Conservation (phyloP, 805 yeast genomes). For the Candida andamanensis region DNA sequence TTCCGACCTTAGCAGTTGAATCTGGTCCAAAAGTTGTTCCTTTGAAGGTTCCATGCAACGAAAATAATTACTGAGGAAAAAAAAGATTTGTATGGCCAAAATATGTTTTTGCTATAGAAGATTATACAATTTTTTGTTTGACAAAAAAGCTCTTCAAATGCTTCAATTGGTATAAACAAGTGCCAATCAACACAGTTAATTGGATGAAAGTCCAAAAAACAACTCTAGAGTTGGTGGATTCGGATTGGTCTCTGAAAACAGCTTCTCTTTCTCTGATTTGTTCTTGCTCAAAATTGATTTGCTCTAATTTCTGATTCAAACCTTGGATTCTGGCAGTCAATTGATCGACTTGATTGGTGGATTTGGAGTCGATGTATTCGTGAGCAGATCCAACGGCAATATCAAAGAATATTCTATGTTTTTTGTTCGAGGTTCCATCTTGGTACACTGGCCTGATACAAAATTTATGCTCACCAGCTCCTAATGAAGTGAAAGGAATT, state of each 20-base stretch:
- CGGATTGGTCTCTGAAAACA: constrained; percentile 70
- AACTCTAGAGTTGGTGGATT: constrained; percentile 67
- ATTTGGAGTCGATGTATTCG: constrained; percentile 57
- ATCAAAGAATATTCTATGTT: constrained; percentile 70
- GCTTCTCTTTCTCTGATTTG: constrained; percentile 72
- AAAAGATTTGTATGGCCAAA: too few relatives aligned
- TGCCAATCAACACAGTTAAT: constrained; percentile 55
- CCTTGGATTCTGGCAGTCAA: constrained; percentile 33
- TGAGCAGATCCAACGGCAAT: constrained; percentile 61
- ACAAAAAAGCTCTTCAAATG: constrained; percentile 79
- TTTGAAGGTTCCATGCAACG: too few relatives aligned
- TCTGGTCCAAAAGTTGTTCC: too few relatives aligned
- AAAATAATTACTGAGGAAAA: too few relatives aligned
- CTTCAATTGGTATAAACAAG: constrained; percentile 72
- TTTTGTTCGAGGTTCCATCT: constrained; percentile 55
- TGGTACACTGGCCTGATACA: constrained; percentile 59
- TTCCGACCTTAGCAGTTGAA: too few relatives aligned
- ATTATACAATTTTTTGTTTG: constrained; percentile 77
- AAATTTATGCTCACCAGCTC: constrained; percentile 78
- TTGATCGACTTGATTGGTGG: constrained; percentile 46
- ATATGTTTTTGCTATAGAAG: too few relatives aligned
- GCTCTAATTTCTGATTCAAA: constrained; percentile 36
- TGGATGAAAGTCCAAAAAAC: constrained; percentile 73
- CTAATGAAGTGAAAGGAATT: constrained; percentile 77
- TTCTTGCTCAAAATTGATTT: constrained; percentile 41